Evolutionary conservation across 164 flowering plant species (phyloP).

Genomic region (Protea cynaroides): DNA sequence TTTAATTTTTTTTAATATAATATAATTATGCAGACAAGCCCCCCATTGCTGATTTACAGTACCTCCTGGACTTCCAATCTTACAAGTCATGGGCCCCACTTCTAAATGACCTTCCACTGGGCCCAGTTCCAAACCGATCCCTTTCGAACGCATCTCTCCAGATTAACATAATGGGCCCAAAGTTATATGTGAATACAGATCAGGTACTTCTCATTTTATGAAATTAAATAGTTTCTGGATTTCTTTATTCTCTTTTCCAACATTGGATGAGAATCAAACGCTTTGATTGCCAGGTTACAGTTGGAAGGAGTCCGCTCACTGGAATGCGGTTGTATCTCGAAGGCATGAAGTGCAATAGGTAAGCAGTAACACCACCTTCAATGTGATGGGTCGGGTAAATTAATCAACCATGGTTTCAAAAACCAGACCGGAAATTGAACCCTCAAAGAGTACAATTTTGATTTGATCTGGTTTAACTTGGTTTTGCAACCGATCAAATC

Average conservation of each 20-base stretch:
- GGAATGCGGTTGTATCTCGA: slow-evolving; percentile 80
- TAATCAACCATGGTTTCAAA: no score
- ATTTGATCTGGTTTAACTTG: no score
- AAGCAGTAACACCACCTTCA: neutral
- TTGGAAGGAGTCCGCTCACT: slow-evolving; percentile 57
- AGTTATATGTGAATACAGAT: slow-evolving; percentile 56
- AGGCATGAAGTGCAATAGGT: slow-evolving; percentile 72
- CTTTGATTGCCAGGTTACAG: slow-evolving; percentile 37
- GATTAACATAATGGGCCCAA: slow-evolving; percentile 66
- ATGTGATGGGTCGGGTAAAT: no score
- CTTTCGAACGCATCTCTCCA: slow-evolving; percentile 36
- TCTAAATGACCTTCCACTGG: slow-evolving; percentile 58
- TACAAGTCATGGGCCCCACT: slow-evolving; percentile 75
- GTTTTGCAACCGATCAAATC: no score
- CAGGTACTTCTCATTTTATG: slow-evolving; percentile 31
- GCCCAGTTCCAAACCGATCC: slow-evolving; percentile 34
- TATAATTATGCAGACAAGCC: slow-evolving; percentile 58
- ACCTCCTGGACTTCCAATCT: slow-evolving; percentile 63
- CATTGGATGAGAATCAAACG: neutral
- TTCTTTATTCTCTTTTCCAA: neutral
- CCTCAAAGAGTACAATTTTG: no score
- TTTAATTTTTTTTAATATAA: neutral
- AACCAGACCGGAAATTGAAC: no score
- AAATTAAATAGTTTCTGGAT: neutral
- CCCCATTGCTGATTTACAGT: slow-evolving; percentile 52